Base-by-base conservation (phyloP, 148 eudicot genomes). In the Cornus controversa region DNA sequence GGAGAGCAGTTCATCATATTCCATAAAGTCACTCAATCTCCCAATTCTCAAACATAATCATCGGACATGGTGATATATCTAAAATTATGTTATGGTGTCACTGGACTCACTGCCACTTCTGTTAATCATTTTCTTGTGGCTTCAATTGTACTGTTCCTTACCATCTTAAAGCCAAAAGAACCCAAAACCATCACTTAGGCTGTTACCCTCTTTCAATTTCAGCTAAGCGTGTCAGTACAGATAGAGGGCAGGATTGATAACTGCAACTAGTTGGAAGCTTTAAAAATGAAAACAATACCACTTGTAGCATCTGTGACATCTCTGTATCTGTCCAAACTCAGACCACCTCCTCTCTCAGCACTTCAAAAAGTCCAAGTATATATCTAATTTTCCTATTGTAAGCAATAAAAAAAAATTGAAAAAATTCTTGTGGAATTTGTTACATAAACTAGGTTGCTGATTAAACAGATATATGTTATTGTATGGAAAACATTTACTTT, bases 101-200 rank as follows among this genome's bases (percentile, higher is more conserved):
- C 76, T 5, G 60, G n/a, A n/a, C n/a, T n/a, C n/a, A n/a, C n/a
- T n/a, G n/a, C n/a, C 75, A 29, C 11, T 80, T 50, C 22, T 83
- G 70, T 63, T 80, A 24, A 2, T 80, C 70, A 67, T 67, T 10
- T 83, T 24, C 5, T 78, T 8, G 69, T 76, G 7, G 71, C 50
- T 0, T 64, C 69, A 6, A 3, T 83, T 63, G 26, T 77, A 28
- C 76, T 83, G 26, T 76, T 13, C 47, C 65, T 86, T 72, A 77
- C 89, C 22, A 16, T 76, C 37, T 70, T 86, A 31, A 86, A 83
- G 72, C 85, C 89, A 5, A 84, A 81, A 79, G 74, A 84, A 8
- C 85, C 89, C 28, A 81, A 74, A 76, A 37, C 84, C 80, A 70
- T 74, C 34, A 70, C 81, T 25, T 75, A 74, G 50, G 24, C 74